Conservation (phyloP, 2,329 filamentous ascomycete species). For the Pseudogymnoascus sp. region DNA sequence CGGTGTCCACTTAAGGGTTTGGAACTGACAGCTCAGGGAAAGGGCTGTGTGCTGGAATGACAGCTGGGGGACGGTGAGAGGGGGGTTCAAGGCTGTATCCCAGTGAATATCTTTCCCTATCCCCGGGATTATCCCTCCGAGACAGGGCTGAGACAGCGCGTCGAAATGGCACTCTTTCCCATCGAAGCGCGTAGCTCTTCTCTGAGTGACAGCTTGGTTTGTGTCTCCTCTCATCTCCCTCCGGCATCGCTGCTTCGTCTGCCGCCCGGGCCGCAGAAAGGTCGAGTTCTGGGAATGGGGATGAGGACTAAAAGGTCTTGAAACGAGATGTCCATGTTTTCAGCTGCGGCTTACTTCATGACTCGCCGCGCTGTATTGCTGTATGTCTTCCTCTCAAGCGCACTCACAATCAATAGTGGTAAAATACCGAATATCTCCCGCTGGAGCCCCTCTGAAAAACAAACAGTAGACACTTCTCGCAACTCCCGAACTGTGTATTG, state of each 20-base stretch:
- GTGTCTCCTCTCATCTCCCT: background rate
- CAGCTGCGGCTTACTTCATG: background rate
- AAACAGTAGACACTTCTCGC: background rate
- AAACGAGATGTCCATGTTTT: background rate
- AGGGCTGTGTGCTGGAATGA: background rate
- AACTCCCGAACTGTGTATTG: background rate
- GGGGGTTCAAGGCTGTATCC: background rate
- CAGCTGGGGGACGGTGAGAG: background rate
- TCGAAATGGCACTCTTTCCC: background rate
- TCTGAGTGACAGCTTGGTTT: background rate
- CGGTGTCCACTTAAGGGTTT: background rate
- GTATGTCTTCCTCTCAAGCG: background rate
- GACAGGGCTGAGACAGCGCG: conserved; percentile 1
- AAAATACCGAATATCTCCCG: background rate
- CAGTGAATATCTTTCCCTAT: background rate
- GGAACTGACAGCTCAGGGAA: background rate
- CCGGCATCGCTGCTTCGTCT: background rate
- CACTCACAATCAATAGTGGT: background rate
- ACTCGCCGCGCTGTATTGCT: background rate
- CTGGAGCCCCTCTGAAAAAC: background rate
- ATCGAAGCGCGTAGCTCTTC: background rate
- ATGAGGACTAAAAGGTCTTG: background rate
- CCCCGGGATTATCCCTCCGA: background rate
- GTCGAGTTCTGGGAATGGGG: background rate
- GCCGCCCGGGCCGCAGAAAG: background rate